Evolutionary conservation across 2,329 filamentous ascomycete species (phyloP), one percentile per base, ranked within the genome.

Genomic region (Aspergillus versicolor): DNA sequence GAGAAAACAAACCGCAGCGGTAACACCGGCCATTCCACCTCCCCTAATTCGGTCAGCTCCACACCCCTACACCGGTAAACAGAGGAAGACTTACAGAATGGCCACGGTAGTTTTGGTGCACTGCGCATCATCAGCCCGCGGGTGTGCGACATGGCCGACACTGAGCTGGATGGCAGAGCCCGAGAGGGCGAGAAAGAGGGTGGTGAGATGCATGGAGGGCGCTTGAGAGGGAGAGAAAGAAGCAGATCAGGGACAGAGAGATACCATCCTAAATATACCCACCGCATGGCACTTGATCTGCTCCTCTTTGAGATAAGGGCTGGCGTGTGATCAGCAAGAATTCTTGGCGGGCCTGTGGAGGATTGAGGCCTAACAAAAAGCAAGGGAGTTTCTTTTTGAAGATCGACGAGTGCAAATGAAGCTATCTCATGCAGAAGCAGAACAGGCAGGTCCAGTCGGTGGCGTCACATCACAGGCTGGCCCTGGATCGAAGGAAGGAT

Each of bases 11-110:
- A 81, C 78, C 21, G 85, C 85, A 13, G 86, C 84, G 12, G 85
- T 83, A 41, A 88, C 83, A 5, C 86, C 86, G 1, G 85, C 80
- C 53, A 85, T 81, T 12, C 86, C 86, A 13, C 81, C 86, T 34
- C 86, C 86, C 38, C 68, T 73, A 11, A 2, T 22, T 11, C 11
- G 2, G n/a, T 53, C 24, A 53, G 42, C 22, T 21, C 34, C 19
- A 32, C 19, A 19, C 15, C n/a, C 1, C 21, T 38, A 8, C 41
- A 5, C 3, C 11, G 12, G 13, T 13, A 32, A 11, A 9, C 7
- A 21, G 48, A 37, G 12, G 30, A 15, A 41, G 21, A 56, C 70
- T 51, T 57, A 74, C 70, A 73, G 52, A 19, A 74, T 68, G 3
- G 70, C 71, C 52, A 74, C 70, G 5, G 67, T 71, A 2, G 71